phyloP scores from a whole-genome alignment of 805 yeast species.

The Myxozyma vanderwaltii region DNA sequence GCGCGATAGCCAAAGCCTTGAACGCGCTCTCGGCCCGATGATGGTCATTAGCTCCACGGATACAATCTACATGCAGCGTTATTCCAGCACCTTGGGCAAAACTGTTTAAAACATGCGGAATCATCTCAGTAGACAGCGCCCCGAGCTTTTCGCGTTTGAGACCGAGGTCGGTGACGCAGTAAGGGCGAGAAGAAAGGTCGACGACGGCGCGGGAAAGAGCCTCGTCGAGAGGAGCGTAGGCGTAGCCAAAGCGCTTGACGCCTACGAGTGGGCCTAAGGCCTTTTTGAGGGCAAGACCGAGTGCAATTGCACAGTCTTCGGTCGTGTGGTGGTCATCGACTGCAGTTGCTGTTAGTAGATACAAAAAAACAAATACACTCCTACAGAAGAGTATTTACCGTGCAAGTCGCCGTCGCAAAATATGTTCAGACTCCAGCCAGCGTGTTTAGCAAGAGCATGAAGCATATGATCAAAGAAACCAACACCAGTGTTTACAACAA shows the following conservation, averaged over 20 bases:
- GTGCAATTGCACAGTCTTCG: conserved; percentile 91
- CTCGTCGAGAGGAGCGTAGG: conserved; percentile 95
- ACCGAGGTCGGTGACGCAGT: conserved; percentile 85
- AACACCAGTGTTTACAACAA: conserved; percentile 83
- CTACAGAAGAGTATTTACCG: conserved; percentile 40
- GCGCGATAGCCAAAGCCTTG: conserved; percentile 92
- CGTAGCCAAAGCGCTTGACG: conserved; percentile 87
- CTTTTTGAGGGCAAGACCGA: conserved; percentile 84
- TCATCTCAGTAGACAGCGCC: conserved; percentile 90
- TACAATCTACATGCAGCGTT: conserved; percentile 91
- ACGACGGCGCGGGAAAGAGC: conserved; percentile 96
- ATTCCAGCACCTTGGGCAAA: conserved; percentile 91
- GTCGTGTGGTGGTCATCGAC: conserved; percentile 96
- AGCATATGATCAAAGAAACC: conserved; percentile 98
- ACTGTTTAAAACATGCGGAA: conserved; percentile 93
- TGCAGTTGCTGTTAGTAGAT: too few relatives aligned
- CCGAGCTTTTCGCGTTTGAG: conserved; percentile 92
- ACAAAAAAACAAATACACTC: too few relatives aligned
- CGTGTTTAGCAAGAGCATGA: conserved; percentile 93
- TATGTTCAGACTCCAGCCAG: conserved; percentile 90
- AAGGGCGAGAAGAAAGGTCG: conserved; percentile 91
- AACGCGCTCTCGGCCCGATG: conserved; percentile 96
- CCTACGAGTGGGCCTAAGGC: conserved; percentile 91
- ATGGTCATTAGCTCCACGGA: conserved; percentile 93
- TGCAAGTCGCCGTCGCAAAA: conserved; percentile 93